Base-by-base conservation (phyloP, 176 grass and related monocot genomes). In the Oryza coarctata region DNA sequence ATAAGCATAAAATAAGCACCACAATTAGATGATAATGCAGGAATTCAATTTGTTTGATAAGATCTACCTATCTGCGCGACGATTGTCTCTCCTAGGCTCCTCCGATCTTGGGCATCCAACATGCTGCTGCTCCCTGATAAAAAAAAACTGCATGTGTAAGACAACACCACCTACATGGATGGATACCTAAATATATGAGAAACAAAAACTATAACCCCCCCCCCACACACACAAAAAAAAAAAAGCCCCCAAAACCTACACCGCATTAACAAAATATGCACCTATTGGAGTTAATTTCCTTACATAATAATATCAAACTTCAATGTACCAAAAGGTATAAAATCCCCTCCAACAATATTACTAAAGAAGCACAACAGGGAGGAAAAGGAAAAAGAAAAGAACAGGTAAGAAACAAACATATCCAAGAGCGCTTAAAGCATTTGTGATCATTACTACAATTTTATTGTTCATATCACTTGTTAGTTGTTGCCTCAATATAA, bases 81-180 rank as follows among this genome's bases (percentile, higher is more conserved):
- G 85, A 60, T 97, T 88, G 80, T 93, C 91, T 74, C 80, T 85
- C 81, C 78, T 91, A 81, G 94, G 89, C 78, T 97, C 94, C 87
- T 97, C 91, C 31, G 91, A 97, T 75, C 84, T 92, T 31, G 87
- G 84, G 28, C 75, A 86, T 17, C 68, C 88, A 73, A 35, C 15
- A 20, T 88, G 88, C 30, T 81, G 94, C 62, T 91, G 94, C 32
- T 97, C 94, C 88, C 94, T 91, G 86, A 38, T 79, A 23, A 81
- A 2, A n/a, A 67, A 7, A 80, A 55, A 44, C 43, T 66, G 6
- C 2, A 40, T 4, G 64, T 71, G 31, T 87, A 36, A 35, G 60
- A 65, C 22, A 52, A 35, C 45, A 63, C 29, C 20, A 74, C 73
- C 6, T 66, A 52, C 6, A n/a, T 30, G 57, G 32, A 33, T n/a